Percentiles rank a stretch among this genome's conserved stretches.
These are phyloP conservation scores for Pleurotus sapidus DNA, from an alignment of 768 basidiomycete genomes.

Conservation along the genomic window DNA sequence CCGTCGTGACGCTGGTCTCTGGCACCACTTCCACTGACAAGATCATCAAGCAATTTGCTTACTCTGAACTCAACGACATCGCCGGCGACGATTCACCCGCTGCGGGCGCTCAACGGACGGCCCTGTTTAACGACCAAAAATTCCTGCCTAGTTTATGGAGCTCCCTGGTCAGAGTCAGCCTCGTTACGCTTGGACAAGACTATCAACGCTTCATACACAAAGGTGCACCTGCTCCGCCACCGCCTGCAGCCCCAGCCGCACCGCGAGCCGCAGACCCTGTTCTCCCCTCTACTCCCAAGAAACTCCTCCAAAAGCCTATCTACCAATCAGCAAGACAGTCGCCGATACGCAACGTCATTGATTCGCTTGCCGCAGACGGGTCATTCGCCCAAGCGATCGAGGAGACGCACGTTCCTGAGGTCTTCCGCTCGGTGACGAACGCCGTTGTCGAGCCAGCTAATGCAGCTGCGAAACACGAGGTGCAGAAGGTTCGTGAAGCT, in stretches of 20 bases:
- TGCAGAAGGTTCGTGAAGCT: conserved; percentile 1
- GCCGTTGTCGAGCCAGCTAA: neutral
- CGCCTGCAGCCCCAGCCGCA: conserved; percentile 16
- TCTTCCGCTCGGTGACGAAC: conserved; percentile 20
- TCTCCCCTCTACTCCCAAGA: conserved; percentile 34
- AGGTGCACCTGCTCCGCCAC: conserved; percentile 39
- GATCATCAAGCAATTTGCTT: conserved; percentile 63
- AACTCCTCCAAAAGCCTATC: conserved; percentile 40
- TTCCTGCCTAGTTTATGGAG: conserved; percentile 64
- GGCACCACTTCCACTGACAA: conserved; percentile 55
- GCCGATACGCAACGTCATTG: conserved; percentile 50
- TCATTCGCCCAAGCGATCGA: conserved; percentile 50
- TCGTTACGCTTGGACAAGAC: conserved; percentile 63
- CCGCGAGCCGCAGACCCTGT: conserved; percentile 9
- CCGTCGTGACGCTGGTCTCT: conserved; percentile 56
- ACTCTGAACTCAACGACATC: conserved; percentile 55
- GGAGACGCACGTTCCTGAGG: conserved; percentile 39
- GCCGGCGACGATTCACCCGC: conserved; percentile 40
- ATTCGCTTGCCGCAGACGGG: conserved; percentile 60
- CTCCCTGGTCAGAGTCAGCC: conserved; percentile 51
- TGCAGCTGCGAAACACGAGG: conserved; percentile 4
- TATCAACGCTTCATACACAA: conserved; percentile 63
- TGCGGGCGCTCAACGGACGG: conserved; percentile 42
- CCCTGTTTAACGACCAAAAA: conserved; percentile 69
- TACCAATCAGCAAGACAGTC: conserved; percentile 43